phyloP scores from a whole-genome alignment of 768 basidiomycete genomes.

The Termitomyces sp. region DNA sequence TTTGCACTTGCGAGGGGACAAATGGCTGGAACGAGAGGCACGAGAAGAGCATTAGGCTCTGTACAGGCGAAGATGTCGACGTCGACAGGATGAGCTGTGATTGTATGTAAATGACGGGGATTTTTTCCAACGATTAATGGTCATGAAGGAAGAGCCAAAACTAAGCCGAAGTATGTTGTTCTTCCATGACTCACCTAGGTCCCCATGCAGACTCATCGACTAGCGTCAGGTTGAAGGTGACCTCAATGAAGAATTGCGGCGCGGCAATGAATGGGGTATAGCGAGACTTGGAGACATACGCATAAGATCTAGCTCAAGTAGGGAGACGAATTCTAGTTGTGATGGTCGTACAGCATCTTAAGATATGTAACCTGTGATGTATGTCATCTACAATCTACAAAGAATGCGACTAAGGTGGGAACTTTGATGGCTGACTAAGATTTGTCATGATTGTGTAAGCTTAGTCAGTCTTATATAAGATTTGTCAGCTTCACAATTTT shows the following conservation, averaged over 20 bases:
- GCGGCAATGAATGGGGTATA: conserved; percentile 1
- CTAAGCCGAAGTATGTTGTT: conserved; percentile 1
- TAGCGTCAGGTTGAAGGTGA: conserved; percentile 9
- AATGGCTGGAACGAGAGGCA: conserved; percentile 2
- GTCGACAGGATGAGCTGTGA: conserved; percentile 5
- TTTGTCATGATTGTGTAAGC: no score
- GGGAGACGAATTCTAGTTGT: neutral
- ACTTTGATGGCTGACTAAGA: no score
- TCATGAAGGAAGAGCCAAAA: neutral
- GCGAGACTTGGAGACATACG: neutral
- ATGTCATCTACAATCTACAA: no score
- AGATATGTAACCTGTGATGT: neutral
- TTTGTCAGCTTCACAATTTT: no score
- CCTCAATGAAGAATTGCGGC: conserved; percentile 5
- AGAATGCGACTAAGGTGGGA: no score
- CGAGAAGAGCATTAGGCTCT: neutral
- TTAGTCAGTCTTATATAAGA: no score
- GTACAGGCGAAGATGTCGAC: neutral
- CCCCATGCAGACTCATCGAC: conserved; percentile 2
- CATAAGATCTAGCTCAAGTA: no score
- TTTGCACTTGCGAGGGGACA: neutral
- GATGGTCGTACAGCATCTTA: conserved; percentile 5
- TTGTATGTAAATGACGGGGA: no score
- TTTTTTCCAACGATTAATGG: no score
- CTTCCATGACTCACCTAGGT: neutral